Evolutionary conservation across 306 rosid species (phyloP), one percentile per base, ranked within the genome.

Genomic region (Leucaena leucocephala): DNA sequence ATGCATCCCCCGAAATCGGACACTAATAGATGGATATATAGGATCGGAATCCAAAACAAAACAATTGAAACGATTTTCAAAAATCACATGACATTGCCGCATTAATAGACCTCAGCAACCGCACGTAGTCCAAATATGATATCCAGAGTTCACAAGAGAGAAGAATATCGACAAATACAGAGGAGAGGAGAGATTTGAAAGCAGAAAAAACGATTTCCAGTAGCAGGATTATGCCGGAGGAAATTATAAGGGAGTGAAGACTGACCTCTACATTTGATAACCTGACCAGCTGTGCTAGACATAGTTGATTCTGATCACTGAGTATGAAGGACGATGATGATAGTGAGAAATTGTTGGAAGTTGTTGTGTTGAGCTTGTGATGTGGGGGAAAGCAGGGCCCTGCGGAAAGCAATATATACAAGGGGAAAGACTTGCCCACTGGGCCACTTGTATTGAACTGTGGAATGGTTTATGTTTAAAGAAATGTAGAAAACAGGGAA

Each of bases 201-300:
- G 43, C 4, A 14, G 68, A 19, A 38, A 16, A 27, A 34, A 34
- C 9, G 7, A 62, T 13, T 13, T 27, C 8, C 17, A 27, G 68
- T 36, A 2, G 10, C 10, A 62, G 68, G 16, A 62, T 43, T 2
- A 62, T 2, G 43, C 0, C 2, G 67, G 36, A 33, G 3, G 67
- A 4, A 13, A 61, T 12, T 13, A 15, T 38, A 38, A 50, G 7
- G 6, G 4, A 21, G 58, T 14, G 46, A 2, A 35, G 62, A 21
- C 69, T 64, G 19, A 84, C 91, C 91, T 72, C 38, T 87, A 81
- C 91, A 87, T 77, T 82, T 87, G 63, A 87, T 87, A 57, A 87
- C 87, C 17, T 85, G 86, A 71, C 87, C 91, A 3, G 58, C 80
- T 19, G 90, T 87, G 79, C 43, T 71, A 27, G 85, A 52, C 90